A percentile compares a stretch with the other conserved stretches of the same genome.
Evolutionary conservation across 2,329 filamentous ascomycete species (phyloP).

Genomic region (Calonectria pseudoreteaudii): DNA sequence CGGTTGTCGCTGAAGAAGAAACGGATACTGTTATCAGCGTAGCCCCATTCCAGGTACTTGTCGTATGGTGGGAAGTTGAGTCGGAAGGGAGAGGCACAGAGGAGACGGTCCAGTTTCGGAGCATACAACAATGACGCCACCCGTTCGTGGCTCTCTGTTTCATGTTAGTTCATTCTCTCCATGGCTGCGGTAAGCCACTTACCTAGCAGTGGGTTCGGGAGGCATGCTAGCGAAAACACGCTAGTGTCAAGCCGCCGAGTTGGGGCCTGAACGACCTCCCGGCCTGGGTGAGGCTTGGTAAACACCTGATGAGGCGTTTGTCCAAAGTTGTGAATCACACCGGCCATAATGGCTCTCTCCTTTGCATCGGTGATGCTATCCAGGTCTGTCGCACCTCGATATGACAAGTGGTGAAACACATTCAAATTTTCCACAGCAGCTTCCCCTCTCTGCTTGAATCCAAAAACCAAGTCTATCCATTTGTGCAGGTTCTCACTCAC

Average conservation of each 20-base stretch:
- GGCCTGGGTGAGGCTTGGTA: constrained; percentile 79
- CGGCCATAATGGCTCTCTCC: constrained; percentile 88
- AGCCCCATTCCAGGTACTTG: constrained; percentile 96
- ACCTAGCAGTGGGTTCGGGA: constrained; percentile 83
- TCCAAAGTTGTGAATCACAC: constrained; percentile 98
- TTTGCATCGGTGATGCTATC: constrained; percentile 91
- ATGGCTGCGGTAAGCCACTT: constrained; percentile 34
- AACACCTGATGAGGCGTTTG: constrained; percentile 98
- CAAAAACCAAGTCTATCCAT: constrained; percentile 98
- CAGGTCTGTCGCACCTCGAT: constrained; percentile 91
- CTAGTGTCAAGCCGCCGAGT: constrained; percentile 80
- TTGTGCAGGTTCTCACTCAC: constrained; percentile 90
- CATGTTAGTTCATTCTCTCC: not conserved
- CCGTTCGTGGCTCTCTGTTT: constrained; percentile 75
- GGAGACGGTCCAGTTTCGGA: constrained; percentile 81
- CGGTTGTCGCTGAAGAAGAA: constrained; percentile 89
- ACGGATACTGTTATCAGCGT: constrained; percentile 89
- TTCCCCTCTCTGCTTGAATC: constrained; percentile 92
- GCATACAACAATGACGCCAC: constrained; percentile 85
- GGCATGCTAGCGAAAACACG: constrained; percentile 79
- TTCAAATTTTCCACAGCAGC: constrained; percentile 92
- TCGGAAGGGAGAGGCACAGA: constrained; percentile 86
- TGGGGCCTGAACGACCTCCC: constrained; percentile 75
- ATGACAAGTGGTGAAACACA: constrained; percentile 96
- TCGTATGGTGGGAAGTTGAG: constrained; percentile 93